A percentile compares a stretch with the other conserved stretches of the same genome.
phyloP scores from a whole-genome alignment of 495 filamentous ascomycete species.

The Neurospora sp. region DNA sequence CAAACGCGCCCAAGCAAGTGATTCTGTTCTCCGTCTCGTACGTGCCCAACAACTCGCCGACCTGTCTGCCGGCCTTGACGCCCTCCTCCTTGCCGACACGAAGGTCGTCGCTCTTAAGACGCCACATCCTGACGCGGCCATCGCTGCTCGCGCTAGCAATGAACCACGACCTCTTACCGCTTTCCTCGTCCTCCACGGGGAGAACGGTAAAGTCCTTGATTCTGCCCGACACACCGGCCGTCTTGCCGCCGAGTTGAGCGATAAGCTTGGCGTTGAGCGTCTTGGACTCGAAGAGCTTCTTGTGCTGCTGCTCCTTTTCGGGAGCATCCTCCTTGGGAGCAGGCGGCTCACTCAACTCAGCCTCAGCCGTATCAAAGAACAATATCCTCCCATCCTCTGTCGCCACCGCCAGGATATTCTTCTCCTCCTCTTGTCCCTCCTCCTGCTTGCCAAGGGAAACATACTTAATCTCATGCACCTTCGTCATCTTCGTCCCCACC shows the following conservation, averaged over 20 bases:
- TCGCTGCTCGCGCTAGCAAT: conserved; percentile 76
- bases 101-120: conserved; percentile 37
- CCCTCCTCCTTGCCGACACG: conserved; percentile 12
- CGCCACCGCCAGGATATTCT: conserved; percentile 58
- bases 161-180: conserved; percentile 35
- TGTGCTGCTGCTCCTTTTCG: conserved; percentile 11
- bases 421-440: conserved; percentile 32
- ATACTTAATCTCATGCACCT: conserved; percentile 76
- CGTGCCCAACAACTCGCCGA: conserved; percentile 64
- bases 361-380: conserved; percentile 47
- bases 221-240: conserved; percentile 53
- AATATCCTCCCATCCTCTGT: conserved; percentile 86
- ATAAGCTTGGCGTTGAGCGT: conserved; percentile 47
- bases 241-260: conserved; percentile 70
- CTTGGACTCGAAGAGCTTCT: conserved; percentile 8
- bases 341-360: conserved; percentile 1
- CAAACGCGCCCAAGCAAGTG: conserved; percentile 78
- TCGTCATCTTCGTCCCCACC: conserved; percentile 53
- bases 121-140: conserved; percentile 71
- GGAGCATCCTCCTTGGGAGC: conserved; percentile 6
- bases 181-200: conserved; percentile 26
- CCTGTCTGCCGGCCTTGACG: conserved; percentile 33
- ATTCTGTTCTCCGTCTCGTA: conserved; percentile 83
- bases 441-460: conserved; percentile 18
- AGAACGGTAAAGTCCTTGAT: conserved; percentile 84